These are phyloP conservation scores for Malassezia obtusa DNA, from an alignment of 1,284 basidiomycete genomes.

Conservation along the genomic window DNA sequence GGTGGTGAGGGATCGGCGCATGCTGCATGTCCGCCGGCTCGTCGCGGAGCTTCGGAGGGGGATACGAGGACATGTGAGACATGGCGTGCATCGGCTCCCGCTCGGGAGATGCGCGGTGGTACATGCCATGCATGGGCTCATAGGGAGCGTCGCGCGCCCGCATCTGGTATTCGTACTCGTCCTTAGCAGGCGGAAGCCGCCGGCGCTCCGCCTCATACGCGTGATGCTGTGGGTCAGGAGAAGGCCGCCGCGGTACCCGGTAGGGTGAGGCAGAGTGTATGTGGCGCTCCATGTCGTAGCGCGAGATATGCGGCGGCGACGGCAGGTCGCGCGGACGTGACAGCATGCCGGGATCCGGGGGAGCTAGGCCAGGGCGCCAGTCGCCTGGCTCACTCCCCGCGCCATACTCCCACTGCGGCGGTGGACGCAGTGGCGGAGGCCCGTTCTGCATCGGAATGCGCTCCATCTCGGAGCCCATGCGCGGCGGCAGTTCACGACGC, in stretches of 20 bases:
- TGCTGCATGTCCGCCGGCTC: neutral
- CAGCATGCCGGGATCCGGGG: neutral
- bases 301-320: neutral
- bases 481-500: neutral
- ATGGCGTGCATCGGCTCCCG: neutral
- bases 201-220: neutral
- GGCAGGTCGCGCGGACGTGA: neutral
- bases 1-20: neutral
- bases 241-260: neutral
- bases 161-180: neutral
- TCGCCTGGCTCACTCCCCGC: neutral
- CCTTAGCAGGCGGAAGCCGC: neutral
- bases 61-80: no score
- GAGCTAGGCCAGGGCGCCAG: neutral
- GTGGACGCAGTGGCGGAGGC: neutral
- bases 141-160: neutral
- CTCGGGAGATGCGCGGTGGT: neutral
- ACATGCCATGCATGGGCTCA: neutral
- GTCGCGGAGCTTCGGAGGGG: neutral
- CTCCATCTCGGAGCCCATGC: neutral
- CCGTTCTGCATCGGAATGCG: neutral
- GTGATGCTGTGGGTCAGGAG: neutral
- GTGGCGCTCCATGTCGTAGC: neutral
- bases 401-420: neutral
- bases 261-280: neutral